Percentiles rank a stretch among this genome's conserved stretches.
Evolutionary conservation across 140 eudicot genomes (phyloP).

Genomic region (Anethum foeniculum): DNA sequence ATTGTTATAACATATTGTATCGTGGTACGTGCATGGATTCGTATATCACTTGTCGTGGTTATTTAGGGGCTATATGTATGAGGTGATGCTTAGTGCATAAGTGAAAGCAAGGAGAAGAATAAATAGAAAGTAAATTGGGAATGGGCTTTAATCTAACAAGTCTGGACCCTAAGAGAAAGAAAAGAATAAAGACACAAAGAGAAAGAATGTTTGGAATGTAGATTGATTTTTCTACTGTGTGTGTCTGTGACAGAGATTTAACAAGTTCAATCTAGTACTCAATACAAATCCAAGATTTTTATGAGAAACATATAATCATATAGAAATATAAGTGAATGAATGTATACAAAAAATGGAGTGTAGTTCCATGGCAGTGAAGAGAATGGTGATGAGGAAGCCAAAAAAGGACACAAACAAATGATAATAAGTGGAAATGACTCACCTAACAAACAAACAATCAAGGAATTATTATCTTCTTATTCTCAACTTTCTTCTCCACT

Average conservation of each 20-base stretch:
- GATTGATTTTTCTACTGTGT: not conserved
- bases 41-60: too few relatives aligned
- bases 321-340: too few relatives aligned
- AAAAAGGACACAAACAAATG: not conserved
- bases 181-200: constrained; percentile 1
- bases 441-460: not conserved
- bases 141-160: not conserved
- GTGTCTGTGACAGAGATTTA: not conserved
- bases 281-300: not conserved
- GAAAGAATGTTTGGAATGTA: not conserved
- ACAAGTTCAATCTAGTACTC: not conserved
- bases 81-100: too few relatives aligned
- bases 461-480: not conserved
- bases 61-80: too few relatives aligned
- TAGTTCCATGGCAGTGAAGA: not conserved
- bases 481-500: not conserved
- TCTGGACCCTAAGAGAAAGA: not conserved
- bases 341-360: too few relatives aligned
- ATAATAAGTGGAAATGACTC: constrained; percentile 2
- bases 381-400: not conserved
- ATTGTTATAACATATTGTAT: too few relatives aligned
- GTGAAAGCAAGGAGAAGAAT: not conserved
- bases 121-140: not conserved
- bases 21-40: too few relatives aligned
- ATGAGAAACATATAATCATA: not conserved